Conservation (phyloP, 495 filamentous ascomycete genomes). For the Xylaria sp. region DNA sequence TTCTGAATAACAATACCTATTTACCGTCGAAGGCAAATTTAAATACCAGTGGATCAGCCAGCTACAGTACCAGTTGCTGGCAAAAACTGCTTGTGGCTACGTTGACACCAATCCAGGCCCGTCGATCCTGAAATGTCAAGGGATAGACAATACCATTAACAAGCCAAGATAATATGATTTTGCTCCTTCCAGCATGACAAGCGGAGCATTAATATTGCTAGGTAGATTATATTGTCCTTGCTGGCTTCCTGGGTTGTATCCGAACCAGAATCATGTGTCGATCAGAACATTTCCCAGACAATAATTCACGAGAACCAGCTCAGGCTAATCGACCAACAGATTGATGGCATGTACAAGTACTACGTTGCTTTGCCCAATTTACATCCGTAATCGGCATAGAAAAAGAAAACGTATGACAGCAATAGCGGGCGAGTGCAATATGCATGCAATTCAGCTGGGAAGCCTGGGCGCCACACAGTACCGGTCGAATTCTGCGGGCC, state of each 20-base stretch:
- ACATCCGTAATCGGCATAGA: background rate
- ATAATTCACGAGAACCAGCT: constrained; percentile 1
- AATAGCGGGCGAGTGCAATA: constrained; percentile 12
- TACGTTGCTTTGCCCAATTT: constrained; percentile 7
- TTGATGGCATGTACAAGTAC: background rate
- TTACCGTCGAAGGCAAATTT: background rate
- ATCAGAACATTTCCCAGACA: constrained; percentile 8
- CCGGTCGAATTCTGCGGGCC: background rate
- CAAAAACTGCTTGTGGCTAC: constrained; percentile 5
- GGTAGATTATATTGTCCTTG: background rate
- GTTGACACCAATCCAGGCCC: constrained; percentile 13
- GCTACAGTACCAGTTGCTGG: background rate
- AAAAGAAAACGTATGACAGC: constrained; percentile 13
- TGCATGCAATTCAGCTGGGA: constrained; percentile 25
- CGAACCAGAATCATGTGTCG: constrained; percentile 2
- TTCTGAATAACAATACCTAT: background rate
- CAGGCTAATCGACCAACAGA: constrained; percentile 2
- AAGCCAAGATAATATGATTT: background rate
- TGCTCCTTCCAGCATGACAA: constrained; percentile 1
- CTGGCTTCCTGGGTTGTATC: background rate
- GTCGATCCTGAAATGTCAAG: background rate
- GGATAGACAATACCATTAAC: background rate
- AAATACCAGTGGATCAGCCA: background rate
- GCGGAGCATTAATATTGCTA: constrained; percentile 7
- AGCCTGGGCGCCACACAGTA: constrained; percentile 19